These are phyloP conservation scores for Hypoxylon sp. DNA, from an alignment of 2,329 filamentous ascomycete genomes.

Conservation along the genomic window DNA sequence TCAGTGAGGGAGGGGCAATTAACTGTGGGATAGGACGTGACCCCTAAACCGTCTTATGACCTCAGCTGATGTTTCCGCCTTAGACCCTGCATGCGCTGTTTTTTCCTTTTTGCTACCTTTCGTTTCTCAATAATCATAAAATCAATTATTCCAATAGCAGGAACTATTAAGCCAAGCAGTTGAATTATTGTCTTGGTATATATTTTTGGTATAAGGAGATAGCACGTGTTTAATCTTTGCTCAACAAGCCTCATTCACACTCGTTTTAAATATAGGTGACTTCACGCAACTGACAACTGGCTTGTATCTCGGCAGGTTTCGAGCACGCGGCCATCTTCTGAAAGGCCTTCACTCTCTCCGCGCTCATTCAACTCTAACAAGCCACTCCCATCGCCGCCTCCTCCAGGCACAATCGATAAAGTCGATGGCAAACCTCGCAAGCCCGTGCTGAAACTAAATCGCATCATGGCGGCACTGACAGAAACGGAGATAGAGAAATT, in stretches of 20 bases:
- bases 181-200: conserved; percentile 36
- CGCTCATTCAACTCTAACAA: conserved; percentile 67
- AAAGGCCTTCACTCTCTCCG: conserved; percentile 46
- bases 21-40: conserved; percentile 35
- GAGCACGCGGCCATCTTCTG: conserved; percentile 47
- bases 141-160: conserved; percentile 29
- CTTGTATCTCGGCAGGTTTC: conserved; percentile 42
- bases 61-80: conserved; percentile 45
- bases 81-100: conserved; percentile 51
- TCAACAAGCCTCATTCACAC: conserved; percentile 12
- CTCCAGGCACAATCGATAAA: conserved; percentile 58
- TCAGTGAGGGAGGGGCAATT: conserved; percentile 32
- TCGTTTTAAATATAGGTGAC: conserved; percentile 3
- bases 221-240: conserved; percentile 35
- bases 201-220: conserved; percentile 32
- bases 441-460: conserved; percentile 66
- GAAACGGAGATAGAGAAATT: conserved; percentile 75
- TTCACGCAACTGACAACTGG: conserved; percentile 36
- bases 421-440: conserved; percentile 58
- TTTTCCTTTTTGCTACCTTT: conserved; percentile 36
- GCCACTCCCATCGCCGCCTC: conserved; percentile 69
- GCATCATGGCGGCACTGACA: conserved; percentile 72
- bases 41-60: conserved; percentile 47
- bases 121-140: conserved; percentile 21
- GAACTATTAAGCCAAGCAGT: conserved; percentile 21